These are phyloP conservation scores for Bacterosira constricta DNA, from an alignment of 108 stramenopile genomes.

Conservation along the genomic window DNA sequence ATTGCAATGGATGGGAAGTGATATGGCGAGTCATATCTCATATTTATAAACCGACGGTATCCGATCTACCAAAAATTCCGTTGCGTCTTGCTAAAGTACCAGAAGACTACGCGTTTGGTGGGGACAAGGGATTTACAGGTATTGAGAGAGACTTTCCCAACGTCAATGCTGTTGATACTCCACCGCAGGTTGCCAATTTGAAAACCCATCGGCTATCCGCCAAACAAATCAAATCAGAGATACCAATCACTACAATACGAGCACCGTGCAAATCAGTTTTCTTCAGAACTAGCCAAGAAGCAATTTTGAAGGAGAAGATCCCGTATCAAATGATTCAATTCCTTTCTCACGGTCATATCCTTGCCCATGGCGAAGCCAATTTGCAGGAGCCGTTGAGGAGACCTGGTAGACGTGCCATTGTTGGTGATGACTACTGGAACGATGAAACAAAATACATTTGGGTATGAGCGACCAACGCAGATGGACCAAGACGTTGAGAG, in stretches of 20 bases:
- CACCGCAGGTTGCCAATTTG: neutral
- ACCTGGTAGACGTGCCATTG: neutral
- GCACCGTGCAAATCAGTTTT: neutral
- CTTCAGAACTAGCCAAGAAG: neutral
- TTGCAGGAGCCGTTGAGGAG: neutral
- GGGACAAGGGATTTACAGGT: conserved; percentile 1
- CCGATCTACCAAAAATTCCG: neutral
- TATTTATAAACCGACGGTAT: neutral
- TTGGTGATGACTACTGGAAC: neutral
- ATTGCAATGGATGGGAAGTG: conserved; percentile 18
- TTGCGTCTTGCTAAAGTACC: neutral
- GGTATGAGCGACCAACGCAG: too few species aligned
- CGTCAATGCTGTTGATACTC: neutral
- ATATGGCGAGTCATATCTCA: neutral
- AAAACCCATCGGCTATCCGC: neutral
- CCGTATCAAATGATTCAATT: neutral
- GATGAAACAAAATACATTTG: too few species aligned
- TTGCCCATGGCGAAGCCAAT: neutral
- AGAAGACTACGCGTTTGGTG: neutral
- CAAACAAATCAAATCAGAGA: neutral
- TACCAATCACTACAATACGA: neutral
- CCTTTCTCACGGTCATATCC: neutral
- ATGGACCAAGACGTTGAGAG: too few species aligned
- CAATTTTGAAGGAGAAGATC: neutral
- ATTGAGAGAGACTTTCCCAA: neutral